Evolutionary conservation across 73 alveolate species (phyloP).

Genomic region (Tetrahymena malaccensis): DNA sequence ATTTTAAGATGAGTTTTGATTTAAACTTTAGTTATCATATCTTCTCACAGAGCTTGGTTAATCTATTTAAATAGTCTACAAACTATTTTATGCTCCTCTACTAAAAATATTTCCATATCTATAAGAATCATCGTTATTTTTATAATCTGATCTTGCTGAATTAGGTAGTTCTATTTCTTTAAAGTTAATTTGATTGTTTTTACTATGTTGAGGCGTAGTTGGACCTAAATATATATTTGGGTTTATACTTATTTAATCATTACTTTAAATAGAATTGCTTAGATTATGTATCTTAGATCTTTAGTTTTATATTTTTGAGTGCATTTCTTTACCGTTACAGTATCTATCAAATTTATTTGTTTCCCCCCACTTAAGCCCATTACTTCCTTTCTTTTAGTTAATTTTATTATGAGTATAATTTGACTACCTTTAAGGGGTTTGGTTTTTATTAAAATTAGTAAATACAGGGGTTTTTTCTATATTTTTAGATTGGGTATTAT

Average conservation of each 20-base stretch:
- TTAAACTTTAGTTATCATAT: no score
- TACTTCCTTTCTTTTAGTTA: neutral
- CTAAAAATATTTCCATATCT: neutral
- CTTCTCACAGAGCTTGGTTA: neutral
- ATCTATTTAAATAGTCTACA: neutral
- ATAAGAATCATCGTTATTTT: neutral
- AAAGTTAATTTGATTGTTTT: neutral
- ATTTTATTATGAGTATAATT: neutral
- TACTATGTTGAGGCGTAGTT: neutral
- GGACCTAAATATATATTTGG: neutral
- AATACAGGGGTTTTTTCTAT: neutral
- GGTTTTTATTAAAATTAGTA: neutral
- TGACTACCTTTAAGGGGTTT: neutral
- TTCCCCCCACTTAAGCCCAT: neutral
- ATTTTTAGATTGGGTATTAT: neutral
- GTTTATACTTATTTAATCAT: neutral
- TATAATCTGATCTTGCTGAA: neutral
- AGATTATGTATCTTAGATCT: neutral
- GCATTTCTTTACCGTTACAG: neutral
- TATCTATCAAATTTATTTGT: neutral
- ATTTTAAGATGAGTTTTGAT: neutral
- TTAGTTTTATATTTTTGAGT: neutral
- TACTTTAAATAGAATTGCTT: neutral
- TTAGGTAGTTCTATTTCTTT: neutral
- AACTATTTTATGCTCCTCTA: neutral